Evolutionary conservation across 2,329 filamentous ascomycete genomes (phyloP), one percentile per base, ranked within the genome.

Genomic region (Sporothrix pallida): DNA sequence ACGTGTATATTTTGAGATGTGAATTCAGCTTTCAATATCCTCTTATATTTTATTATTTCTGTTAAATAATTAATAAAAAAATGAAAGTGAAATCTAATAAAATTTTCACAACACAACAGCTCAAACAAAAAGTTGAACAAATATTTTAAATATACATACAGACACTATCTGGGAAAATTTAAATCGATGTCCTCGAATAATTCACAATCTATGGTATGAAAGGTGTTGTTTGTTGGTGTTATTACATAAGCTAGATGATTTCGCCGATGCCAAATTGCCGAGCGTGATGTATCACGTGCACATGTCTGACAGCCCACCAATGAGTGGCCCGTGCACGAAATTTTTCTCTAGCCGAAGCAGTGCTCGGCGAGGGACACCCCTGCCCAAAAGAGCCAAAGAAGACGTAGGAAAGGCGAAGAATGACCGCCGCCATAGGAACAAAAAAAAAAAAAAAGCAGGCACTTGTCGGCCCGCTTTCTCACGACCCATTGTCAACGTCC

Each of bases 261-360:
- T 37, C 31, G 13, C 65, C 1, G 6, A 2, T 56, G 52, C 13
- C 20, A 56, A 2, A 23, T 1, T n/a, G 13, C 31, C 7, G 31
- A 37, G 5, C 48, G 50, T 69, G 46, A 68, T 6, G 10, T 54
- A n/a, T 69, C 67, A 69, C 67, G 48, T 69, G 67, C 7, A 13
- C 3, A 3, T 2, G 1, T 4, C 26, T n/a, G 46, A 50, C 68
- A 70, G 31, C 68, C 46, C 68, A 73, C 37, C 52, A 44, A 20
- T 26, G 13, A 56, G 20, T 71, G 69, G 73, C 65, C 62, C 54
- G 69, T 74, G 69, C 73, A 63, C 69, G 50, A 73, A 74, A 74
- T 63, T 74, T 74, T 72, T 69, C 48, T 68, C 60, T 56, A 69
- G 31, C 62, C 63, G 44, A 72, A 56, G 56, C 63, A 58, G 54